Conservation (phyloP, 2,329 filamentous ascomycete species). For the Aureobasidium sp. region DNA sequence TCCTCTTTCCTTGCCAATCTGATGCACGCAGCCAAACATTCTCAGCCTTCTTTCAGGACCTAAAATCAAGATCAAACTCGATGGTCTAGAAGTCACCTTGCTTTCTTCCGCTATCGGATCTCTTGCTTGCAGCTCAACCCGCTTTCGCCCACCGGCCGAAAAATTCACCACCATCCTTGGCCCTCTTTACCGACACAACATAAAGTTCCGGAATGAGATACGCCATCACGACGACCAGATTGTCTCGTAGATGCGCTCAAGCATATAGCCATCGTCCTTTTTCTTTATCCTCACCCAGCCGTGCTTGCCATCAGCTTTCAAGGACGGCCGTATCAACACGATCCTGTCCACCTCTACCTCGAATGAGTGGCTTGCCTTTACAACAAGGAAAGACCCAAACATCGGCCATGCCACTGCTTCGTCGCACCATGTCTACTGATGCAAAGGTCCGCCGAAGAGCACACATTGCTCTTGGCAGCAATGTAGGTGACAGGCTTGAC, state of each 20-base stretch:
- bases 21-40: background rate
- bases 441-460: constrained; percentile 34
- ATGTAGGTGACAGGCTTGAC: constrained; percentile 74
- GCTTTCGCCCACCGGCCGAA: constrained; percentile 10
- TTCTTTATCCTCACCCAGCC: background rate
- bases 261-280: background rate
- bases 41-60: background rate
- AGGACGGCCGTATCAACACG: background rate
- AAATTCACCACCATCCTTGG: background rate
- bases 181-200: background rate
- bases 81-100: background rate
- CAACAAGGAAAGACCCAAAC: background rate
- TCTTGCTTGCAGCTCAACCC: background rate
- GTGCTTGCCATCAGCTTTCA: background rate
- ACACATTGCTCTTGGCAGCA: constrained; percentile 86
- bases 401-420: background rate
- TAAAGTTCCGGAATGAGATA: background rate
- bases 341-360: background rate
- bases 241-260: background rate
- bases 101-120: constrained; percentile 4
- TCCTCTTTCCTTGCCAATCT: background rate
- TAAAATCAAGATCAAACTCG: background rate
- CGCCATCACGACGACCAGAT: background rate
- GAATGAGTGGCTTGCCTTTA: background rate
- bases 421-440: background rate